Base-by-base conservation (phyloP, 148 eudicot species). In the Rhododendron molle region DNA sequence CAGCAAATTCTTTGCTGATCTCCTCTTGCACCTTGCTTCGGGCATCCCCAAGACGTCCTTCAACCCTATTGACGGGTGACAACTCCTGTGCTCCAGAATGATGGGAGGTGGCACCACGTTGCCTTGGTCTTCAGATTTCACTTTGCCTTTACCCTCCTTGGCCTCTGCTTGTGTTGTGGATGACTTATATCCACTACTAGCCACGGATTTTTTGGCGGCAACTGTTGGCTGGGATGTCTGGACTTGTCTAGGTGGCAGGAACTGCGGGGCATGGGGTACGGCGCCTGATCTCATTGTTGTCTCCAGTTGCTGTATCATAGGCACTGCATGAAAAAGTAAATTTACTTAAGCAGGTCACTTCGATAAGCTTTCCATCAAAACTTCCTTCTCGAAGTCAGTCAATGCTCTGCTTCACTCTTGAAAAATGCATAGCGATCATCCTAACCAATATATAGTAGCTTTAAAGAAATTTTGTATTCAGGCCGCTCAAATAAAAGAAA, bases 301-400 rank as follows among this genome's bases (percentile, higher is more conserved):
- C 89, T 97, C 98, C 85, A 97, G 88, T 52, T 93, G 91, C 82
- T 93, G 95, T 86, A 97, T 97, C 98, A 97, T 95, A 49, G 99
- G 99, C 90, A 97, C 99, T 97, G 93, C 86, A 79, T 72, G 14
- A 78, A 76, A 56, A 83, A 38, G 36, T 67, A 26, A 2, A 47
- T 10, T 38, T 36, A 36, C 34, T 36, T 38, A 16, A 18, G 46
- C 49, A 38, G 46, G 46, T 76, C 8, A 16, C 34, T 67, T 67
- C 73, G 1, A 67, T 67, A 26, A 67, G 30, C 34, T 67, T 67
- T 11, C 73, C 32, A 26, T 26, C 36, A 69, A 28, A 69, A 30
- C 38, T 69, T 69, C 15, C 38, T 30, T 30, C 74, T 30, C 18
- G 0, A 30, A 69, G 74, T 30, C 16, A 6, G 30, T 23, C 71